Conservation (phyloP, 202 grass and related monocot species). For the Panicum virgatum region DNA sequence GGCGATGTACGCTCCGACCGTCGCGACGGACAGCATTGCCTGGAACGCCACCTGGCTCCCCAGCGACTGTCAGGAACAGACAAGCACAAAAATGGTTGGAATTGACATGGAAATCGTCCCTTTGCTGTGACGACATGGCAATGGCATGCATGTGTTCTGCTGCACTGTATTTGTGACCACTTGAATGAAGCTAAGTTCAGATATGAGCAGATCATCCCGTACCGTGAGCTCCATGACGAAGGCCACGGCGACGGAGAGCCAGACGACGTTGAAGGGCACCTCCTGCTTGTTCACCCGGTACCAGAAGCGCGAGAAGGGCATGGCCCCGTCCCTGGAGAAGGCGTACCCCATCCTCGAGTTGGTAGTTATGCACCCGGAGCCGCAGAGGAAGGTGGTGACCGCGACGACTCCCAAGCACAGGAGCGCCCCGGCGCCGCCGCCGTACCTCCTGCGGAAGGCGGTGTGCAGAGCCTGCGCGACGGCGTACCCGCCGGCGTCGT, state of each 20-base stretch:
- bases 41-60: conserved; percentile 75
- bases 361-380: conserved; percentile 52
- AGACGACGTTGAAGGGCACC: conserved; percentile 72
- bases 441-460: conserved; percentile 53
- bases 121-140: background rate
- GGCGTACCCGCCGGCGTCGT: conserved; percentile 70
- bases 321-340: conserved; percentile 76
- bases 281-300: conserved; percentile 62
- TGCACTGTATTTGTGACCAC: too few species aligned
- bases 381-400: conserved; percentile 54
- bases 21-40: conserved; percentile 61
- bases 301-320: conserved; percentile 67
- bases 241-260: conserved; percentile 61
- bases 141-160: too few species aligned
- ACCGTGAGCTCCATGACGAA: conserved; percentile 79
- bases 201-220: too few species aligned
- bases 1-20: conserved; percentile 55
- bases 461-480: conserved; percentile 62
- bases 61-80: conserved; percentile 38
- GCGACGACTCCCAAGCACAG: conserved; percentile 54
- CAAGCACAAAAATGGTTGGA: background rate
- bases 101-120: too few species aligned
- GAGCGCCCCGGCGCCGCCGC: conserved; percentile 47
- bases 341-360: conserved; percentile 73
- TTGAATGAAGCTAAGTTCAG: background rate